A percentile compares a stretch with the other conserved stretches of the same genome.
Conservation (phyloP, 2,329 filamentous ascomycete species). For the Sclerotinia sclerotiorum region DNA sequence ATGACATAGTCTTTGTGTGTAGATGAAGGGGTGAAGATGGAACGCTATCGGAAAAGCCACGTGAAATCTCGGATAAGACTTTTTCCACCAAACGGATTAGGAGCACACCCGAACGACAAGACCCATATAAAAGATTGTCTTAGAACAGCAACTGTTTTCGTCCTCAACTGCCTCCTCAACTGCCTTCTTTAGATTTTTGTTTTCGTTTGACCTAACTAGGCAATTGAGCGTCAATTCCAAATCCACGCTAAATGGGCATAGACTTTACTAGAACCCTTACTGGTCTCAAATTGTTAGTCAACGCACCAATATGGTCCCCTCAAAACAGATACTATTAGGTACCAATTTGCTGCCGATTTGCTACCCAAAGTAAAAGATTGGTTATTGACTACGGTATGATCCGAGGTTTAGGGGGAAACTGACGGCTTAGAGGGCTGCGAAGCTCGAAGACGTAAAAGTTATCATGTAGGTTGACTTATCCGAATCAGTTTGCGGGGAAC, state of each 20-base stretch:
- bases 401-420: not conserved
- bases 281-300: slow-evolving; percentile 15
- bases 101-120: slow-evolving; percentile 7
- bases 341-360: slow-evolving; percentile 3
- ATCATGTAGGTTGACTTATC: not conserved
- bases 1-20: not conserved
- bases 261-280: not conserved
- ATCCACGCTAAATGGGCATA: not conserved
- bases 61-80: slow-evolving; percentile 15
- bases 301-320: not conserved
- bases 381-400: slow-evolving; percentile 1
- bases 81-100: slow-evolving; percentile 11
- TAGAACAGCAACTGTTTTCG: slow-evolving; percentile 19
- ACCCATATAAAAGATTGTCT: not conserved
- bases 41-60: slow-evolving; percentile 4
- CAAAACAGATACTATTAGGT: slow-evolving; percentile 9
- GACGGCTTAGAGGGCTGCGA: not conserved
- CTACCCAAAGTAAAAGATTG: not conserved
- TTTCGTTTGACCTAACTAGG: slow-evolving; percentile 11
- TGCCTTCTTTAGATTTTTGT: slow-evolving; percentile 2
- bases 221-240: not conserved
- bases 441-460: not conserved
- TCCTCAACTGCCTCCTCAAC: slow-evolving; percentile 1
- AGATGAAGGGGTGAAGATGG: not conserved
- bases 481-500: slow-evolving; percentile 23